These are phyloP conservation scores for Pinus tabuliformis DNA, from an alignment of 75 land plant genomes.

Conservation along the genomic window DNA sequence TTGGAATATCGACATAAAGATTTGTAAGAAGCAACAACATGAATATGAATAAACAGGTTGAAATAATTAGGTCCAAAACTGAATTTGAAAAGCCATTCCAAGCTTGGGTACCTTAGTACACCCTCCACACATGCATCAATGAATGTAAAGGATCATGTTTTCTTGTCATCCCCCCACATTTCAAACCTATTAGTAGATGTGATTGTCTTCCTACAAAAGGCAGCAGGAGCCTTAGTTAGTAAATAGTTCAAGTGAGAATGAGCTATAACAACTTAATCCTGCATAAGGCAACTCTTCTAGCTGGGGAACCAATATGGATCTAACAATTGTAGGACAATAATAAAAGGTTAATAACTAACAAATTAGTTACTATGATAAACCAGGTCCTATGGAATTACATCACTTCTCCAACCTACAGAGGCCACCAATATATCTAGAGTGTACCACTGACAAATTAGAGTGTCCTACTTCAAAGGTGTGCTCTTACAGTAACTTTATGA, in stretches of 20 bases:
- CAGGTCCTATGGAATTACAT: too few species aligned
- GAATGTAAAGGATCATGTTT: constrained; percentile 94
- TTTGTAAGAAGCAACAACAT: not conserved
- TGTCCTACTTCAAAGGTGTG: too few species aligned
- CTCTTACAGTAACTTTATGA: too few species aligned
- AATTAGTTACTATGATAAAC: too few species aligned
- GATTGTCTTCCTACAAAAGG: constrained; percentile 88
- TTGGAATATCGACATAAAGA: constrained; percentile 20
- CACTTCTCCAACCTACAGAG: too few species aligned
- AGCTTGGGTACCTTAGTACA: too few species aligned
- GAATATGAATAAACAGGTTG: not conserved
- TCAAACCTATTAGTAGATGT: constrained; percentile 86
- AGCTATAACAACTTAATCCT: not conserved
- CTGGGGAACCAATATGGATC: too few species aligned
- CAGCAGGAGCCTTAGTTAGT: constrained; percentile 79
- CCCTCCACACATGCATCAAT: not conserved
- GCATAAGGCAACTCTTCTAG: too few species aligned
- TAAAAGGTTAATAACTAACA: too few species aligned
- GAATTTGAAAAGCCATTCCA: not conserved
- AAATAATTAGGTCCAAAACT: not conserved
- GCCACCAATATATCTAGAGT: too few species aligned
- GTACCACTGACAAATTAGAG: too few species aligned
- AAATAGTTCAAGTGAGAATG: not conserved
- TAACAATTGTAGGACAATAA: too few species aligned
- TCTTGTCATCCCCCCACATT: constrained; percentile 99